These are phyloP conservation scores for Phytophthora tentaculata DNA, from an alignment of 352 stramenopile species.

Conservation along the genomic window DNA sequence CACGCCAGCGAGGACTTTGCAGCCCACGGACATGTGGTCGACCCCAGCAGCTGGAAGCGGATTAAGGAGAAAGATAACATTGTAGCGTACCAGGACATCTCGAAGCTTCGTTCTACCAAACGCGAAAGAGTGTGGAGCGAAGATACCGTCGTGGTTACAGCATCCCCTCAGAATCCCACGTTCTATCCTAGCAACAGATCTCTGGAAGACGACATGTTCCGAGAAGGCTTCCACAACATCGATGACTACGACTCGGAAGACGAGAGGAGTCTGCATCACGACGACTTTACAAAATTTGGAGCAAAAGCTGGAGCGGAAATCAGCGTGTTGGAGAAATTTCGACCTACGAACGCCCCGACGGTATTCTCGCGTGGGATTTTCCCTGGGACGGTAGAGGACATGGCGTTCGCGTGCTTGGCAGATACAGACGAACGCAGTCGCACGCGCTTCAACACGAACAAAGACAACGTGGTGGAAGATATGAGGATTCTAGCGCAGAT, in stretches of 20 bases:
- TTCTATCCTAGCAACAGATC: constrained; percentile 30
- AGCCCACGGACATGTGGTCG: constrained; percentile 34
- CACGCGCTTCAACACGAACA: constrained; percentile 29
- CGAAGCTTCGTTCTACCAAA: background rate
- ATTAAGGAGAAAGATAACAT: constrained; percentile 57
- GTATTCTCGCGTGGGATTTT: constrained; percentile 39
- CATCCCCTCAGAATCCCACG: constrained; percentile 33
- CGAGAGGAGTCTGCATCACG: constrained; percentile 27
- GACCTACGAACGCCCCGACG: constrained; percentile 38
- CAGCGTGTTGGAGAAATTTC: constrained; percentile 39
- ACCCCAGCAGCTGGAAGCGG: constrained; percentile 52
- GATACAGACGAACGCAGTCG: constrained; percentile 36
- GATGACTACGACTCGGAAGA: constrained; percentile 32
- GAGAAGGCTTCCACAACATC: constrained; percentile 15
- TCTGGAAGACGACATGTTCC: constrained; percentile 12
- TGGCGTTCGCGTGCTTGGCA: constrained; percentile 45
- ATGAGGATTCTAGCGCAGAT: constrained; percentile 32
- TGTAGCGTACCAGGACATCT: constrained; percentile 52
- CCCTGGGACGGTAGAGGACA: constrained; percentile 51
- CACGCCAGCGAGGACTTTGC: constrained; percentile 56
- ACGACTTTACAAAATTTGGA: constrained; percentile 38
- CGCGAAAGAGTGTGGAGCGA: constrained; percentile 45
- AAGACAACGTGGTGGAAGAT: constrained; percentile 29
- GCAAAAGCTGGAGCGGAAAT: constrained; percentile 33
- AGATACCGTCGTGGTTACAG: constrained; percentile 39